Evolutionary conservation across 169 alveolate genomes (phyloP), one percentile per base, ranked within the genome.

Genomic region (Ichthyophthirius multifiliis): DNA sequence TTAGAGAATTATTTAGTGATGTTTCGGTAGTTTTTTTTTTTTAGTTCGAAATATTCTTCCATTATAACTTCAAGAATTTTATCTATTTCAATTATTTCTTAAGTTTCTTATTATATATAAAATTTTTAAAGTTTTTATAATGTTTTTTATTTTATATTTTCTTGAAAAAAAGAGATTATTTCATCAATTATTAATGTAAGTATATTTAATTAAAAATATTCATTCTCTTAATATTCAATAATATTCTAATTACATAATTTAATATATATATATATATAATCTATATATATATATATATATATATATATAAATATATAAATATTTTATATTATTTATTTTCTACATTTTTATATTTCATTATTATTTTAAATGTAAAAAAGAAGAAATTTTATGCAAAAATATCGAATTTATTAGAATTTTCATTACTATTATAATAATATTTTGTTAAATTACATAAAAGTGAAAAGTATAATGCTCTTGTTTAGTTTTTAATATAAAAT

Each of bases 1-100:
- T 67, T 67, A 7, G 48, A 37, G 16, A 35, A 67, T 5, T 67
- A 27, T 39, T 67, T 67, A 9, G 55, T 39, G 7, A 67, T 37
- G 41, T 23, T 67, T 41, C 62, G n/a, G 5, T 18, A 18, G 4
- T 37, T 35, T 67, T 67, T 67, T 20, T 67, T 67, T 37, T 41
- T 67, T 15, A 16, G 23, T 34, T 67, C 77, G 0, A 67, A 12
- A 67, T 37, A 67, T 67, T 67, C 77, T 39, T 67, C 77, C 0
- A 67, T 27, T 2, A 35, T 18, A n/a, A 67, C 46, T 18, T 67
- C 77, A 3, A 67, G 55, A 6, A 67, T 34, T 37, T 37, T 37
- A 67, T 67, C 77, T 2, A 39, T 30, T n/a, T 67, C 77, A 4
- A 67, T 67, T 6, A 23, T 30, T 18, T 67, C 77, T 37, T 67